A percentile compares a stretch with the other conserved stretches of the same genome.
Evolutionary conservation across 2,329 filamentous ascomycete species (phyloP).

Genomic region (Aspergillus novofumigatus): DNA sequence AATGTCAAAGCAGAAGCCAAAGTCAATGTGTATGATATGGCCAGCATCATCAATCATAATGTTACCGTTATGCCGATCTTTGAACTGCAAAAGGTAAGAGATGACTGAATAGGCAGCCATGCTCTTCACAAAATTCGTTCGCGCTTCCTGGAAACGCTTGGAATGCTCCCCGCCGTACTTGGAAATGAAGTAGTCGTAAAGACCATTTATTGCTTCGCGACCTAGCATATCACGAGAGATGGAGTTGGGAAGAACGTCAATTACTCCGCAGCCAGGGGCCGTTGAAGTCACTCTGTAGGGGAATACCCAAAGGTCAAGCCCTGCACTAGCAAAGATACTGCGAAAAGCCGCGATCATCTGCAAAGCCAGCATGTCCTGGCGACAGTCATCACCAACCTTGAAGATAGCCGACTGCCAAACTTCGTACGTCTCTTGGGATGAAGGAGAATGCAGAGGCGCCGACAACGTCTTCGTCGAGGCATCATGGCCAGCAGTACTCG

Average conservation of each 20-base stretch:
- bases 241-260: conserved; percentile 95
- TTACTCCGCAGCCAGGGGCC: conserved; percentile 93
- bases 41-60: conserved; percentile 99
- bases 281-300: conserved; percentile 97
- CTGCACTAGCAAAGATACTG: conserved; percentile 92
- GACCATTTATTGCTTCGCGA: conserved; percentile 92
- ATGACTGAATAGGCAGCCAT: conserved; percentile 99
- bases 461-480: conserved; percentile 11
- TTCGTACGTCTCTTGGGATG: conserved; percentile 63
- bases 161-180: conserved; percentile 98
- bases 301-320: conserved; percentile 93
- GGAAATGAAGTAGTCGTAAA: conserved; percentile 97
- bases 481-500: conserved; percentile 27
- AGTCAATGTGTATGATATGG: conserved; percentile 97
- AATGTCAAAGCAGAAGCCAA: conserved; percentile 99
- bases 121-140: conserved; percentile 96
- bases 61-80: conserved; percentile 98
- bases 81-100: conserved; percentile 95
- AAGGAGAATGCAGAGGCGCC: conserved; percentile 14
- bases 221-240: conserved; percentile 99
- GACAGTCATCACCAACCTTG: conserved; percentile 98
- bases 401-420: conserved; percentile 99
- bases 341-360: conserved; percentile 98
- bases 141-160: conserved; percentile 87
- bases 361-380: conserved; percentile 91